phyloP scores from a whole-genome alignment of 2,329 filamentous ascomycete species.

The Aspergillus puulaauensis region DNA sequence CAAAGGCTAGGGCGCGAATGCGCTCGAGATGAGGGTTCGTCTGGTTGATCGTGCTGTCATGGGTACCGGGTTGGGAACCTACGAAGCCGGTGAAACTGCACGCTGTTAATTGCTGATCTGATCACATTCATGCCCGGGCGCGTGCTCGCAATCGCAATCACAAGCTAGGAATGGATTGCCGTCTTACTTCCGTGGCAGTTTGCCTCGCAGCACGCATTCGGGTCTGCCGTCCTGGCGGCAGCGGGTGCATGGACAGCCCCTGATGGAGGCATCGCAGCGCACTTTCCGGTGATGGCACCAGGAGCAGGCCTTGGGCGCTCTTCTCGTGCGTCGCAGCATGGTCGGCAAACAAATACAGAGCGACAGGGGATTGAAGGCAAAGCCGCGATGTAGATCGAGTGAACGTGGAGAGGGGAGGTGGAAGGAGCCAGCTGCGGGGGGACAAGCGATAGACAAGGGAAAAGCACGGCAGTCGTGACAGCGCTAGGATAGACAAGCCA shows the following conservation, averaged over 20 bases:
- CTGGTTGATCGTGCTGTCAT: conserved; percentile 3
- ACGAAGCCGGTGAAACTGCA: conserved; percentile 11
- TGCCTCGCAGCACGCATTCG: conserved; percentile 33
- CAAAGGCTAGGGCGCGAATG: conserved; percentile 5
- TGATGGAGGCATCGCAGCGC: conserved; percentile 30
- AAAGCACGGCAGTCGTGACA: background rate
- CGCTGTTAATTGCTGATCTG: background rate
- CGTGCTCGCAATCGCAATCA: background rate
- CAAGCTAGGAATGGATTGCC: background rate
- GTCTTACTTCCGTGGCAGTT: conserved; percentile 24
- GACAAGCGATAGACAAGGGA: background rate
- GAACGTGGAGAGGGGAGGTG: background rate
- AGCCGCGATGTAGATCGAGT: background rate
- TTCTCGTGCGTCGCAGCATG: conserved; percentile 27
- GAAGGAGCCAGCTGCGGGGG: background rate
- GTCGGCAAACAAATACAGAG: background rate
- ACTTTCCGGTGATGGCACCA: conserved; percentile 36
- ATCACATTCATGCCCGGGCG: background rate
- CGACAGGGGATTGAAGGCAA: background rate
- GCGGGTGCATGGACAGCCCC: conserved; percentile 51
- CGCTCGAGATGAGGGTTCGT: conserved; percentile 10
- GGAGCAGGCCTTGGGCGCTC: conserved; percentile 32
- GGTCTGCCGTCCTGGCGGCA: conserved; percentile 53
- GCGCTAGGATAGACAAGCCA: too few species aligned
- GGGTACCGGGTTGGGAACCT: background rate